Evolutionary conservation across 805 yeast genomes (phyloP).

Genomic region (Candida schatavii): DNA sequence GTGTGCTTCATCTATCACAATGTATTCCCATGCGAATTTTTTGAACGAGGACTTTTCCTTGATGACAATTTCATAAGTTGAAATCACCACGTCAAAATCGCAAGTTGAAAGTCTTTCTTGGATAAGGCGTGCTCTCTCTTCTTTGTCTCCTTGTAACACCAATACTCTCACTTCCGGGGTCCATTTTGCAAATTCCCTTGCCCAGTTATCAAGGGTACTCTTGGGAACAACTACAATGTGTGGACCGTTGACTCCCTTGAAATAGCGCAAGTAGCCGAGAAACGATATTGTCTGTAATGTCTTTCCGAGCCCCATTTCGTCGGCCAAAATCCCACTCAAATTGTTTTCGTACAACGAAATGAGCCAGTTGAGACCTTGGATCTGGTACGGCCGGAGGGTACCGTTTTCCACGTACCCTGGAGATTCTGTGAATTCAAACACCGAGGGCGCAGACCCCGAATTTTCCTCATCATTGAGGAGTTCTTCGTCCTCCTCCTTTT

Average conservation of each 20-base stretch:
- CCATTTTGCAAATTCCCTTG: conserved; percentile 73
- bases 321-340: conserved; percentile 75
- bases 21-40: conserved; percentile 74
- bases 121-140: conserved; percentile 56
- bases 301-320: conserved; percentile 85
- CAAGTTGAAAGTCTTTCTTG: conserved; percentile 49
- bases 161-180: conserved; percentile 74
- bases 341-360: conserved; percentile 64
- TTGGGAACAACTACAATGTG: conserved; percentile 76
- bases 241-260: conserved; percentile 63
- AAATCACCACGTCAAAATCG: conserved; percentile 68
- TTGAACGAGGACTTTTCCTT: conserved; percentile 65
- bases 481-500: conserved; percentile 76
- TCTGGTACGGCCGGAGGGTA: conserved; percentile 65
- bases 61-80: conserved; percentile 76
- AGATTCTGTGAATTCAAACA: conserved; percentile 49
- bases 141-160: conserved; percentile 73
- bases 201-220: conserved; percentile 79
- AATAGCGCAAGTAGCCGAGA: conserved; percentile 66
- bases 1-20: conserved; percentile 80
- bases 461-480: conserved; percentile 58
- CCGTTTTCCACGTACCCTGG: conserved; percentile 58
- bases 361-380: conserved; percentile 81
- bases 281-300: conserved; percentile 78
- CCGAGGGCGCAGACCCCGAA: conserved; percentile 17